Evolutionary conservation across 495 filamentous ascomycete genomes (phyloP).

Genomic region (Astrothelium subdiscretum): DNA sequence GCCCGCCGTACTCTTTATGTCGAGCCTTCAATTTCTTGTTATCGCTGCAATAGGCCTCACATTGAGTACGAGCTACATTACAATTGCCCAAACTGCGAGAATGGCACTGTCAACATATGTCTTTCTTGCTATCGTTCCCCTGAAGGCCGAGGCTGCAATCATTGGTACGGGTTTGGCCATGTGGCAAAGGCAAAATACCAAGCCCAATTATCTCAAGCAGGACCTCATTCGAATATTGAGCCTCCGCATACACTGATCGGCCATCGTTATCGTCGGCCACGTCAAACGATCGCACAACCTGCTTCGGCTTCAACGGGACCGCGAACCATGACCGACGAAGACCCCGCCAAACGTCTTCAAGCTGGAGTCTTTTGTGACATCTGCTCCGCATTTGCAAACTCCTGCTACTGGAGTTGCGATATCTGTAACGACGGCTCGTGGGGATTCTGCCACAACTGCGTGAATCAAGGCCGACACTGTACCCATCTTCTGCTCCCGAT

Average conservation of each 20-base stretch:
- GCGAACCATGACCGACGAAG: conserved; percentile 43
- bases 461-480: conserved; percentile 64
- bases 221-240: conserved; percentile 30
- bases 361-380: conserved; percentile 71
- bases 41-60: conserved; percentile 48
- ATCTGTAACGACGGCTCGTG: conserved; percentile 81
- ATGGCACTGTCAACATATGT: conserved; percentile 67
- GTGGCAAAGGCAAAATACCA: conserved; percentile 50
- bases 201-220: conserved; percentile 31
- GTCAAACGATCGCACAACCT: conserved; percentile 20
- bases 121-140: conserved; percentile 55
- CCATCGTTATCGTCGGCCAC: conserved; percentile 53
- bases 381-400: conserved; percentile 59
- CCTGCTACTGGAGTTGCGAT: conserved; percentile 75
- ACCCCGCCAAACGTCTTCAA: conserved; percentile 55
- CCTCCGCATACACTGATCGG: conserved; percentile 56
- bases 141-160: conserved; percentile 55
- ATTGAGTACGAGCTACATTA: conserved; percentile 78
- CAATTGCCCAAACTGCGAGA: conserved; percentile 55
- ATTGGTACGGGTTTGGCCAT: conserved; percentile 68
- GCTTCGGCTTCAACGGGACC: conserved; percentile 18
- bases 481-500: conserved; percentile 66
- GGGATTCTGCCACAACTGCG: conserved; percentile 79
- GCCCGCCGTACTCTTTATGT: conserved; percentile 18
- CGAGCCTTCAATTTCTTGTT: conserved; percentile 64